Evolutionary conservation across 768 basidiomycete genomes (phyloP), one percentile per base, ranked within the genome.

Genomic region (Tricholoma bakamatsutake): DNA sequence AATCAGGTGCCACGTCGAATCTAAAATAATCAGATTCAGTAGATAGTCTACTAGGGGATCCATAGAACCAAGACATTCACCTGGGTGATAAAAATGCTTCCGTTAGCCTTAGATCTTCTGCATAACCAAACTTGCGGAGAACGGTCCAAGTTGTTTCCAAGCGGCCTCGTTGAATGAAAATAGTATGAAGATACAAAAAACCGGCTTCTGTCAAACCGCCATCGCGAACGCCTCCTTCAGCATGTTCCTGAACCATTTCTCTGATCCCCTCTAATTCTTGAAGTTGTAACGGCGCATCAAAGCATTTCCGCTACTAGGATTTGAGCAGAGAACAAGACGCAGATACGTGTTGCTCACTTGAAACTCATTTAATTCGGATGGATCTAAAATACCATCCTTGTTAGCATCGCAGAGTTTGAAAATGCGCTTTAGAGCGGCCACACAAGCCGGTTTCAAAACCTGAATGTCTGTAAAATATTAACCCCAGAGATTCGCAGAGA

Each of bases 131-230:
- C 66, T 85, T 92, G 58, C 95, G 78, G 61, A 99, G 78, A 5
- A 96, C 93, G 7, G 93, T 95, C 96, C 96, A 99, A 1, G 96
- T 98, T 27, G 96, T 98, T 70, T 99, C 96, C 59, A 96, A 78
- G 48, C 96, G 81, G 18, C 96, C 96, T 40, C 88, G 85, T 71
- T 96, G 96, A 54, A 99, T 97, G 73, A 99, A 99, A 61, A 85
- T 90, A 3, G 96, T 98, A 69, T 98, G 93, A 11, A 99, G 83
- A 66, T 90, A 95, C 37, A 98, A 71, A 73, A 98, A 98, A 0
- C 96, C 96, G 5, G 84, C 82, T 73, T 97, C 93, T 3, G 95
- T 98, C 58, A 99, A 76, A 15, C 92, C 94, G 57, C 78, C 83
- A 54, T 84, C 84, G 34, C 80, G 83, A 43, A 96, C 85, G 30